A percentile compares a stretch with the other conserved stretches of the same genome.
Conservation (phyloP, 2,329 filamentous ascomycete genomes). For the Colletotrichum caudatum region DNA sequence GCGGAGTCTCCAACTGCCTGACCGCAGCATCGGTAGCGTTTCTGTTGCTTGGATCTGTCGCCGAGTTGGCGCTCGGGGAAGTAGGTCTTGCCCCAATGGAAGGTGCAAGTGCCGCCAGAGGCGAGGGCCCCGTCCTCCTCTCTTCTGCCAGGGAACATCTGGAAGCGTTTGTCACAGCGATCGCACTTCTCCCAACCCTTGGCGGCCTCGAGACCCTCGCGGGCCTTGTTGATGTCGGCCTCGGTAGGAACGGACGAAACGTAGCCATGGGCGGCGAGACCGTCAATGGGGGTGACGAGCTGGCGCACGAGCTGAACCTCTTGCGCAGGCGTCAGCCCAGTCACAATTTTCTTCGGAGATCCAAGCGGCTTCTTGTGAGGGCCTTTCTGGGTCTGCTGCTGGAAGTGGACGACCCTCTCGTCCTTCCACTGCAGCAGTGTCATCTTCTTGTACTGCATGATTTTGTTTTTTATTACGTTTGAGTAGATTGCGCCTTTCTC, state of each 20-base stretch:
- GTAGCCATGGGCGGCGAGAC: constrained; percentile 79
- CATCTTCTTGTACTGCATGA: constrained; percentile 84
- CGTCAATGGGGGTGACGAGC: constrained; percentile 72
- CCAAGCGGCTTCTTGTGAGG: constrained; percentile 50
- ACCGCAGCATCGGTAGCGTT: constrained; percentile 83
- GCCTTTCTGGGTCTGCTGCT: constrained; percentile 47
- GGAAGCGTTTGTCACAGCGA: constrained; percentile 86
- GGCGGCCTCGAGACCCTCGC: constrained; percentile 72
- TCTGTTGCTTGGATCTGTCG: constrained; percentile 67
- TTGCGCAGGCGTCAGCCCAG: constrained; percentile 74
- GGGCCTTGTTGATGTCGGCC: constrained; percentile 75
- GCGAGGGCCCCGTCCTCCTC: constrained; percentile 80
- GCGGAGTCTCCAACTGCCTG: constrained; percentile 76
- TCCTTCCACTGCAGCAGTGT: constrained; percentile 76
- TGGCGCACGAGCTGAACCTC: constrained; percentile 75
- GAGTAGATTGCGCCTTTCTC: constrained; percentile 79
- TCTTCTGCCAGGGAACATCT: constrained; percentile 89
- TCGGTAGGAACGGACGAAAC: constrained; percentile 75
- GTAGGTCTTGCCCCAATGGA: constrained; percentile 82
- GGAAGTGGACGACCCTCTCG: constrained; percentile 57
- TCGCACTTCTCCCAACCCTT: constrained; percentile 90
- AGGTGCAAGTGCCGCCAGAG: constrained; percentile 80
- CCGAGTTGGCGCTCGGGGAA: constrained; percentile 69
- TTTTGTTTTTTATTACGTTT: constrained; percentile 85
- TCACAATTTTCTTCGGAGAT: constrained; percentile 69